Conservation (phyloP, 768 basidiomycete genomes). For the Dictyophora rubrovolvata region DNA sequence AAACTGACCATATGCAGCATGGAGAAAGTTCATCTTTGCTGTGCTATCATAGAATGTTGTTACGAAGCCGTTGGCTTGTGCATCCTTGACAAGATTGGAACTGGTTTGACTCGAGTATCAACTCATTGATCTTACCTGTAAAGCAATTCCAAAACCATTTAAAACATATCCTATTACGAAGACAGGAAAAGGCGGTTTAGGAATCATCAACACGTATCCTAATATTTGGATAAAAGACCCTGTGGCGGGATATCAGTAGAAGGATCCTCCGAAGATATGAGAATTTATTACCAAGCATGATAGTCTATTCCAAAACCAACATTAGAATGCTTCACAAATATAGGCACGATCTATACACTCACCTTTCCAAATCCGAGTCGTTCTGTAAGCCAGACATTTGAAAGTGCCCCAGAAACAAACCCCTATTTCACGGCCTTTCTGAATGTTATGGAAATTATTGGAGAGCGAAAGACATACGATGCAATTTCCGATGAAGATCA, state of each 20-base stretch:
- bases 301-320: not conserved
- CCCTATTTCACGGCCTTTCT: constrained; percentile 16
- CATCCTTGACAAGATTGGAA: constrained; percentile 34
- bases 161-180: constrained; percentile 41
- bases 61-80: constrained; percentile 64
- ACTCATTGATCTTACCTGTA: not conserved
- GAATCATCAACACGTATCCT: constrained; percentile 42
- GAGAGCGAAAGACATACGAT: constrained; percentile 18
- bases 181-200: constrained; percentile 54
- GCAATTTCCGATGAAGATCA: constrained; percentile 34
- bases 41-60: constrained; percentile 46
- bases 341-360: not conserved
- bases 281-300: not conserved
- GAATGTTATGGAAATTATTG: not conserved
- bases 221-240: constrained; percentile 38
- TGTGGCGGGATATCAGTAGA: not conserved
- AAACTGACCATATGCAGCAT: constrained; percentile 49
- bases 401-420: constrained; percentile 23
- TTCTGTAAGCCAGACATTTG: constrained; percentile 20
- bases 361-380: constrained; percentile 28
- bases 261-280: not conserved
- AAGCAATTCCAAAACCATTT: constrained; percentile 40
- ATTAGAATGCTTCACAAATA: not conserved
- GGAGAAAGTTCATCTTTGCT: constrained; percentile 62
- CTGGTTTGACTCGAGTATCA: not conserved